A percentile compares a stretch with the other conserved stretches of the same genome.
These are phyloP conservation scores for Cytospora piceae DNA, from an alignment of 2,329 filamentous ascomycete genomes.

Conservation along the genomic window DNA sequence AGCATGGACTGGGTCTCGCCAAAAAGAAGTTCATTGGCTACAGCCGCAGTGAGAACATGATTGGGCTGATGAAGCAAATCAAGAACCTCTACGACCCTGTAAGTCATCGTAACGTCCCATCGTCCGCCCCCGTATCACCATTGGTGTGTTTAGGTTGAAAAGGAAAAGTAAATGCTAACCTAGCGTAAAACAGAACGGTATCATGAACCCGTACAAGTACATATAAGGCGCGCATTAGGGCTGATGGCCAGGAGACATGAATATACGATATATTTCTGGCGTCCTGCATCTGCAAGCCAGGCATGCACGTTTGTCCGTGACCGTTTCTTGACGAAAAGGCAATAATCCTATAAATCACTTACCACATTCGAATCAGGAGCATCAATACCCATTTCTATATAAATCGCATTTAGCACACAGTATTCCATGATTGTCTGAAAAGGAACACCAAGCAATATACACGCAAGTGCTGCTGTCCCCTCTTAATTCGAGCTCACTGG, in stretches of 20 bases:
- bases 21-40: constrained; percentile 97
- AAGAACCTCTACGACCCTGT: constrained; percentile 95
- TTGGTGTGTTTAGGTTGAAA: background rate
- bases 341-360: background rate
- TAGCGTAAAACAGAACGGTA: constrained; percentile 71
- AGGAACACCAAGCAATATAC: background rate
- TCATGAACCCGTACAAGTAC: constrained; percentile 99
- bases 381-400: background rate
- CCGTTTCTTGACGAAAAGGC: background rate
- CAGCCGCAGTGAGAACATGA: constrained; percentile 84
- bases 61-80: constrained; percentile 91
- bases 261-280: constrained; percentile 4
- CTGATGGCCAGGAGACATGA: constrained; percentile 11
- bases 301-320: background rate
- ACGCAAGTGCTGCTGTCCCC: background rate
- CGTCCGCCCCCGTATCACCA: constrained; percentile 26
- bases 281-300: background rate
- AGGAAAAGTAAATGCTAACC: constrained; percentile 7
- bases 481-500: background rate
- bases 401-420: constrained; percentile 1
- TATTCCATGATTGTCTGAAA: background rate
- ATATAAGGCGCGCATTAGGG: constrained; percentile 52
- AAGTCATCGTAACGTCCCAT: constrained; percentile 46
- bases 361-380: background rate
- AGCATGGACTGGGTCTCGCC: constrained; percentile 90